Conservation (phyloP, 2,329 filamentous ascomycete species). For the Emericellopsis cladophorae region DNA sequence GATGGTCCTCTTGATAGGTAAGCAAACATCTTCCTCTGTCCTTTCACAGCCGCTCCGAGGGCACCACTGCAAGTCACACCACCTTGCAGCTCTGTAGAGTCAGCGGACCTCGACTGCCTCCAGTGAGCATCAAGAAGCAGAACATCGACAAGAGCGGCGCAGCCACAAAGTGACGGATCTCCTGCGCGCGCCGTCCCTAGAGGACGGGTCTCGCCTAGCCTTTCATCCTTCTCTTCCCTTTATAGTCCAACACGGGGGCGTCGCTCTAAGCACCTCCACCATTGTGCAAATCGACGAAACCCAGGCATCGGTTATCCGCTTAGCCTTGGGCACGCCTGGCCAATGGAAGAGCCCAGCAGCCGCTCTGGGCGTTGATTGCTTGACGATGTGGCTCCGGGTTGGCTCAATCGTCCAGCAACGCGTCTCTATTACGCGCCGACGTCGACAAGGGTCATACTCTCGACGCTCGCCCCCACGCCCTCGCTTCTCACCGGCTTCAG, state of each 20-base stretch:
- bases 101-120: slow-evolving; percentile 28
- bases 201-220: slow-evolving; percentile 1
- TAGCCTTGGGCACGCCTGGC: slow-evolving; percentile 6
- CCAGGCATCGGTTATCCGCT: slow-evolving; percentile 1
- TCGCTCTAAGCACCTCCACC: neutral
- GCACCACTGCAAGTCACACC: slow-evolving; percentile 6
- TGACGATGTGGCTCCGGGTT: slow-evolving; percentile 24
- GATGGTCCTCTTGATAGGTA: slow-evolving; percentile 85
- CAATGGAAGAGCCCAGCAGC: slow-evolving; percentile 25
- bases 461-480: neutral
- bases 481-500: neutral
- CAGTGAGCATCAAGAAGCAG: slow-evolving; percentile 19
- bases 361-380: slow-evolving; percentile 33
- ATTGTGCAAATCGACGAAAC: neutral
- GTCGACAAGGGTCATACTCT: slow-evolving; percentile 23
- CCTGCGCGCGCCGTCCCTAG: neutral
- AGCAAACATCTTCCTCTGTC: slow-evolving; percentile 28
- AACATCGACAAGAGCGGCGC: neutral
- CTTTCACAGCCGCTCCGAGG: slow-evolving; percentile 6
- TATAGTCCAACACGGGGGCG: neutral
- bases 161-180: neutral
- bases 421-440: slow-evolving; percentile 39
- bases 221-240: neutral
- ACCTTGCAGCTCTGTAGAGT: slow-evolving; percentile 31
- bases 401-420: slow-evolving; percentile 29